These are phyloP conservation scores for Claviceps quebecensis DNA, from an alignment of 2,329 filamentous ascomycete genomes.

Conservation along the genomic window DNA sequence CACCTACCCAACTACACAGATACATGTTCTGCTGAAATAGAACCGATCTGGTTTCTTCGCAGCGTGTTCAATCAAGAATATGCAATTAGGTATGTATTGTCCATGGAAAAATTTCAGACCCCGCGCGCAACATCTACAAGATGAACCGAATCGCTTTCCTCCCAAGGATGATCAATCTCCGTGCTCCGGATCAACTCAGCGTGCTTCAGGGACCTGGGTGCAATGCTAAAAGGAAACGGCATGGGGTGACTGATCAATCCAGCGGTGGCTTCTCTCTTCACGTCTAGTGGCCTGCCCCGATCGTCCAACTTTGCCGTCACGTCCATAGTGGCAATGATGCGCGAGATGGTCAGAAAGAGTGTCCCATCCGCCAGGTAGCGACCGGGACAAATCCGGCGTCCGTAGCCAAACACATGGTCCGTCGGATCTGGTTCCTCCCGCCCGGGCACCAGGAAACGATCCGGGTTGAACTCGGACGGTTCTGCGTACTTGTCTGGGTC, in stretches of 20 bases:
- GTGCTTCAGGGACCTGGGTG: slow-evolving; percentile 4
- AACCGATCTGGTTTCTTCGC: too few relatives aligned
- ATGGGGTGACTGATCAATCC: slow-evolving; percentile 2
- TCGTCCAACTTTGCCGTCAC: slow-evolving; percentile 16
- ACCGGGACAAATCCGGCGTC: slow-evolving; percentile 22
- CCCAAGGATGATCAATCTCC: slow-evolving; percentile 6
- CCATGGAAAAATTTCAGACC: not conserved
- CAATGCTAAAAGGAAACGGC: not conserved
- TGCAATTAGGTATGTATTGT: too few relatives aligned
- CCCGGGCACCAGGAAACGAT: slow-evolving; percentile 15
- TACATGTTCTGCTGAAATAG: too few relatives aligned
- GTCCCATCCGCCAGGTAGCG: slow-evolving; percentile 17
- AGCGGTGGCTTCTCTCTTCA: not conserved
- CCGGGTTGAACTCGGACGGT: slow-evolving; percentile 19
- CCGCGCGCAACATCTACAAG: not conserved
- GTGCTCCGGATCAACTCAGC: not conserved
- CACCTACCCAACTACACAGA: too few relatives aligned
- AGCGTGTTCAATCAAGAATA: too few relatives aligned
- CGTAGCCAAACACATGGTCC: slow-evolving; percentile 19
- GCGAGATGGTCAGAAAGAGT: slow-evolving; percentile 22
- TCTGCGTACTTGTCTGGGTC: slow-evolving; percentile 51
- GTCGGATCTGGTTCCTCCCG: slow-evolving; percentile 16
- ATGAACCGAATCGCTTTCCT: slow-evolving; percentile 5
- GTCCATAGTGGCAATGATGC: slow-evolving; percentile 31
- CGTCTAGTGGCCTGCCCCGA: slow-evolving; percentile 21